These are phyloP conservation scores for Chenopodium quinoa DNA, from an alignment of 148 eudicot species.

Conservation along the genomic window DNA sequence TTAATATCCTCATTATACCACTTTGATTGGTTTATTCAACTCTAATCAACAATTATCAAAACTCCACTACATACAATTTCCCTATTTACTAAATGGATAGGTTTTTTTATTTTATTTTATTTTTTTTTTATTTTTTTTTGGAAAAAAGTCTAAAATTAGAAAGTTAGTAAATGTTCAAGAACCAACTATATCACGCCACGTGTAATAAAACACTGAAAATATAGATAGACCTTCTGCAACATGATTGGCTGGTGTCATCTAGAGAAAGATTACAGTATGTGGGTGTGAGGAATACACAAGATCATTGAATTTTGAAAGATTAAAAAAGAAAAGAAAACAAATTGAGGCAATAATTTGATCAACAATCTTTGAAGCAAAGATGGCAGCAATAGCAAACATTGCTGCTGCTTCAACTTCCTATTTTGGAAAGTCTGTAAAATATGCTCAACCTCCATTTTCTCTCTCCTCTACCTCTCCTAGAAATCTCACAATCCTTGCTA, in stretches of 20 bases:
- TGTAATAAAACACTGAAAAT: not conserved
- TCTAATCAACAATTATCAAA: too few relatives aligned
- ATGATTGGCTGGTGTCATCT: slow-evolving; percentile 15
- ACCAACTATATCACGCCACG: slow-evolving; percentile 30
- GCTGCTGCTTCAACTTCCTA: slow-evolving; percentile 18
- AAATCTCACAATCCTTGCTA: slow-evolving; percentile 54
- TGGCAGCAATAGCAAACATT: slow-evolving; percentile 24
- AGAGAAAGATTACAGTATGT: slow-evolving; percentile 14
- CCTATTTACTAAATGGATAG: too few relatives aligned
- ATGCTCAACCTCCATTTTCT: slow-evolving; percentile 24
- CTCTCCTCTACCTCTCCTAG: slow-evolving; percentile 31
- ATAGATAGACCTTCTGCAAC: slow-evolving; percentile 14
- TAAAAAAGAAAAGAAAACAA: not conserved
- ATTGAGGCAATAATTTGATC: not conserved
- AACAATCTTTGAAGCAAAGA: not conserved
- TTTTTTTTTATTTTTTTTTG: too few relatives aligned
- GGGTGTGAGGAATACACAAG: not conserved
- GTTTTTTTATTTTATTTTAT: too few relatives aligned
- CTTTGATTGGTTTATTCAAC: too few relatives aligned
- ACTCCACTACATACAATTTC: too few relatives aligned
- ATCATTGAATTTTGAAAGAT: not conserved
- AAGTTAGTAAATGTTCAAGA: not conserved
- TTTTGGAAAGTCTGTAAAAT: slow-evolving; percentile 5
- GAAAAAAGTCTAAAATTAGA: too few relatives aligned
- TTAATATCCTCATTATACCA: too few relatives aligned